Base-by-base conservation (phyloP, 176 grass and related monocot genomes). In the Cymbopogon citratus region DNA sequence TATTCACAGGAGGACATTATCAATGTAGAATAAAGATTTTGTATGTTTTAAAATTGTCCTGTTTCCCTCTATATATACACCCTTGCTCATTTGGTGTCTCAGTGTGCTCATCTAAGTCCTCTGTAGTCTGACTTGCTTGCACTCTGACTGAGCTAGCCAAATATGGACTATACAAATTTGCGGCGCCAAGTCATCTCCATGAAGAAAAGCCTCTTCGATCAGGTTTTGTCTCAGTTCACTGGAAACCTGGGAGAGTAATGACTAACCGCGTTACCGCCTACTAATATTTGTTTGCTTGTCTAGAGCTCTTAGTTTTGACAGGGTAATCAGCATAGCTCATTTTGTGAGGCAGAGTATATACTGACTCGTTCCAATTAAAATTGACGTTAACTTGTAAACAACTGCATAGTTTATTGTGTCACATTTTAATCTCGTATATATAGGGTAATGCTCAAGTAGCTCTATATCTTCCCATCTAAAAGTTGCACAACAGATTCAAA, bases 161-260 rank as follows among this genome's bases (percentile, higher is more conserved):
- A 76, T n/a, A 94, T 91, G 89, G 87, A 91, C 29, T 75, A 85
- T 38, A 71, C 84, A 66, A 85, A 68, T 63, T 88, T 90, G 69
- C 46, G 11, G 57, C 89, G 76, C 67, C 86, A 89, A 62, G 57
- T 83, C 46, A 71, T 52, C 81, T 82, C 27, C 78, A 89, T 94
- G 92, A 94, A 87, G 92, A 94, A 87, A 88, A 89, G 63, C 51
- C 71, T 94, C 74, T 91, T 94, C 73, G 92, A 94, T 94, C 89
- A 94, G 92, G 92, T 91, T 89, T 73, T 64, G 59, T 62, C 14
- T 59, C 24, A 66, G 24, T 81, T 51, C 59, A 46, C 75, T 19
- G 10, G 15, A 82, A 52, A 85, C 18, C 51, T 61, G 6, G 48
- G 26, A 45, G 74, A 63, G 44, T 60, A 45, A 69, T 57, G 3